Evolutionary conservation across 2,329 filamentous ascomycete species (phyloP).

Genomic region (Ascomycota sp.): DNA sequence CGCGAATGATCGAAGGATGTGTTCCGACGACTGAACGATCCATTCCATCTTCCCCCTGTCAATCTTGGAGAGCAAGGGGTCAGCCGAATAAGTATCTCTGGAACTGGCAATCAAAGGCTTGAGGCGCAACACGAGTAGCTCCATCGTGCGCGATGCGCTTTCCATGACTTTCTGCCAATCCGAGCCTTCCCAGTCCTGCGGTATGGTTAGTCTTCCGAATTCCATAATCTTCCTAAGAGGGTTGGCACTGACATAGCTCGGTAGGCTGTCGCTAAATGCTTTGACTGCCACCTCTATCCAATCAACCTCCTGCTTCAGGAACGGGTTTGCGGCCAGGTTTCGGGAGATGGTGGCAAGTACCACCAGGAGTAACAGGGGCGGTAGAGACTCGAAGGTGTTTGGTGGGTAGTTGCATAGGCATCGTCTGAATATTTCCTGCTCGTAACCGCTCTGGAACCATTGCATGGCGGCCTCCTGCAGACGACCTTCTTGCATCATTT

Average conservation of each 20-base stretch:
- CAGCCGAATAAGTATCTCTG: slow-evolving; percentile 15
- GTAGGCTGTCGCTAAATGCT: slow-evolving; percentile 25
- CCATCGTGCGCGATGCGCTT: slow-evolving; percentile 17
- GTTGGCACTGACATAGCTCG: slow-evolving; percentile 24
- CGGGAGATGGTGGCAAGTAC: slow-evolving; percentile 41
- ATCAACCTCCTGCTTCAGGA: slow-evolving; percentile 30
- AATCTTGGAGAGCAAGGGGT: slow-evolving; percentile 17
- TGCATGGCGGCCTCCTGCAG: slow-evolving; percentile 40
- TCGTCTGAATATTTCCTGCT: slow-evolving; percentile 37
- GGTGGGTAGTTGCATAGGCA: slow-evolving; percentile 17
- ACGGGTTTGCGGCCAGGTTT: slow-evolving; percentile 27
- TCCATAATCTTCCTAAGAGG: background rate
- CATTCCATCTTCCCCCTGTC: slow-evolving; percentile 18
- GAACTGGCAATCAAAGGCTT: slow-evolving; percentile 13
- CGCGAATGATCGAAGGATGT: slow-evolving; percentile 13
- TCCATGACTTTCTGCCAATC: slow-evolving; percentile 15
- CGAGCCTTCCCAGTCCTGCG: slow-evolving; percentile 17
- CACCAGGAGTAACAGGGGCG: slow-evolving; percentile 38
- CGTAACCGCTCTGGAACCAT: slow-evolving; percentile 41
- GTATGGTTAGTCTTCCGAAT: slow-evolving; percentile 3
- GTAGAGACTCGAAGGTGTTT: slow-evolving; percentile 28
- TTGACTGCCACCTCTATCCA: slow-evolving; percentile 39
- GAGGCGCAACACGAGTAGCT: slow-evolving; percentile 15
- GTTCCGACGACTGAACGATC: slow-evolving; percentile 15
- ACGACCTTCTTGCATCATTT: slow-evolving; percentile 36